phyloP scores from a whole-genome alignment of 495 filamentous ascomycete species.

The Amphirosellinia nigrospora region DNA sequence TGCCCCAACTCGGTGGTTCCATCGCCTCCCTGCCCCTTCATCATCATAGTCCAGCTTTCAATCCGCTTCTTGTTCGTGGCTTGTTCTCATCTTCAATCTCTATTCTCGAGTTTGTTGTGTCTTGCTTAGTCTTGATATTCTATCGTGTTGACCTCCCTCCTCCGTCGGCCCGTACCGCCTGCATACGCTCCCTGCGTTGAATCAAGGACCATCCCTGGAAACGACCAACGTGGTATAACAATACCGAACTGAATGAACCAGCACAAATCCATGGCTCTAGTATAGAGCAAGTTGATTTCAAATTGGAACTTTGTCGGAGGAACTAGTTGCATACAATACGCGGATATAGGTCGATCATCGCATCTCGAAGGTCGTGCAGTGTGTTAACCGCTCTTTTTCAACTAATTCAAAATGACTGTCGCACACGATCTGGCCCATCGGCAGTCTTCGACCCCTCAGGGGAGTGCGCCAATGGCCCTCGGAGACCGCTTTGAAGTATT shows the following conservation, averaged over 20 bases:
- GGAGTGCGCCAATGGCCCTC: slow-evolving; percentile 55
- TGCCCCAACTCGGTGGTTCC: slow-evolving; percentile 39
- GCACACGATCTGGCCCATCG: slow-evolving; percentile 67
- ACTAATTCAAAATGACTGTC: slow-evolving; percentile 66
- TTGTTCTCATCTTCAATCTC: slow-evolving; percentile 36
- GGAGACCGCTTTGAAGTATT: slow-evolving; percentile 94
- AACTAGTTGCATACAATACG: slow-evolving; percentile 29
- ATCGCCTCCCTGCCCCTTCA: slow-evolving; percentile 39
- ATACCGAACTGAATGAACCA: slow-evolving; percentile 36
- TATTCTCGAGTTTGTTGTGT: slow-evolving; percentile 20
- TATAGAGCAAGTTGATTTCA: slow-evolving; percentile 33
- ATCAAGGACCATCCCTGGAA: slow-evolving; percentile 22
- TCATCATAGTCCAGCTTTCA: slow-evolving; percentile 37
- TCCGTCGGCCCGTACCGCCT: slow-evolving; percentile 11
- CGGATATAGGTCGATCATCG: slow-evolving; percentile 18
- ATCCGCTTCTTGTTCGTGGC: slow-evolving; percentile 39
- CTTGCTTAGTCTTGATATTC: slow-evolving; percentile 10
- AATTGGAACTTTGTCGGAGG: slow-evolving; percentile 23
- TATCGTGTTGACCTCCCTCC: slow-evolving; percentile 8
- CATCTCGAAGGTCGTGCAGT: slow-evolving; percentile 15
- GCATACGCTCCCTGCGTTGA: slow-evolving; percentile 1
- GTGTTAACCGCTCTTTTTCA: slow-evolving; percentile 1
- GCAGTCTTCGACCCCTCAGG: slow-evolving; percentile 57
- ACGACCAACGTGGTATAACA: background rate
- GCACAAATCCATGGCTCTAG: slow-evolving; percentile 37